Evolutionary conservation across 2,329 filamentous ascomycete species (phyloP), one percentile per base, ranked within the genome.

Genomic region (Teratosphaeria gauchensis): DNA sequence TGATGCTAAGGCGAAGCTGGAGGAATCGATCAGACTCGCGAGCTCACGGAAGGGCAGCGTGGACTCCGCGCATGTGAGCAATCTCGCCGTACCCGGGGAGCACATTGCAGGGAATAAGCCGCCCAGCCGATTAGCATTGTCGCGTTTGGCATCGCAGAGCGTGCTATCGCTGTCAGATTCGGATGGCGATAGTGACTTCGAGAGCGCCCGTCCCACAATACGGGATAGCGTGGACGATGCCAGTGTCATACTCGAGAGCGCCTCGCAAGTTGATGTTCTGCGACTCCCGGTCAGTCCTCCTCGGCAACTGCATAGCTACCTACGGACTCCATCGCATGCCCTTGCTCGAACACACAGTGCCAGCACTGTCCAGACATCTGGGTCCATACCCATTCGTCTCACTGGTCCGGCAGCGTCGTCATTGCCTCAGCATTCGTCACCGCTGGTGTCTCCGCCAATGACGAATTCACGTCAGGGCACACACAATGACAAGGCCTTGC

Each of bases 161-260:
- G 60, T 65, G 19, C 56, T 65, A 28, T 62, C 64, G n/a, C 46
- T 65, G 42, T 64, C 63, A 3, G 63, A 65, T 46, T 62, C 59
- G 28, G 72, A 74, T 12, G 74, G 75, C 24, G 72, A 73, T 35
- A 72, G 73, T 16, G 71, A 72, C 21, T 61, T 63, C 53, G 54
- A 56, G 24, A 57, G 42, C 6, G 14, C 53, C 42, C 54, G 58
- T 19, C 55, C 59, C 21, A 55, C 61, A 21, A 60, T 58, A 51
- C 14, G 58, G 19, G 56, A 48, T 21, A 57, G 56, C 30, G 51
- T 55, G 6, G 60, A 57, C 52, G 53, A 56, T 19, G 53, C 53
- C 7, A 58, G 58, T 46, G 31, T 58, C 19, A 48, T 51, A 19
- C 9, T 58, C 12, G 21, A 28, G 16, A 24, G 35, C 7, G 51